Evolutionary conservation across 176 grass and related monocot species (phyloP).

Genomic region (Triticum aestivum): DNA sequence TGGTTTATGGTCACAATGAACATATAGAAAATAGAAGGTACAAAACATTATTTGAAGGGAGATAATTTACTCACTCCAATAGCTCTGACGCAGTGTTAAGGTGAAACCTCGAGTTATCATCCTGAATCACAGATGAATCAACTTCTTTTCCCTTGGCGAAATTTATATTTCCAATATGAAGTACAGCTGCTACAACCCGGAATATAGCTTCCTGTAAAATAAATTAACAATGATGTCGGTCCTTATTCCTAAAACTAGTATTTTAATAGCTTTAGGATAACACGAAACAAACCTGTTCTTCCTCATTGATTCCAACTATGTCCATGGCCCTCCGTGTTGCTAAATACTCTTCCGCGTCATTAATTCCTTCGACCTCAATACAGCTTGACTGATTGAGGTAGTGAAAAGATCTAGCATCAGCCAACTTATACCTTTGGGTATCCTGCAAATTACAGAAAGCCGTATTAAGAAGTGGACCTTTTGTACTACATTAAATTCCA

Average conservation of each 20-base stretch:
- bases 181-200: conserved; percentile 91
- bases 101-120: conserved; percentile 93
- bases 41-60: conserved; percentile 3
- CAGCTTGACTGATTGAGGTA: conserved; percentile 97
- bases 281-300: conserved; percentile 69
- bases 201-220: conserved; percentile 92
- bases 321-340: conserved; percentile 99
- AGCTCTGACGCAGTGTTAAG: conserved; percentile 80
- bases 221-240: conserved; percentile 9
- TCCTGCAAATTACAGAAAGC: conserved; percentile 55
- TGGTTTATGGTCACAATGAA: conserved; percentile 17
- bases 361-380: conserved; percentile 89
- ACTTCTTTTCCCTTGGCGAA: conserved; percentile 92
- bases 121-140: conserved; percentile 95
- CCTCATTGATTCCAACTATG: conserved; percentile 95
- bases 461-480: neutral
- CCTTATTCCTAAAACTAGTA: conserved; percentile 25
- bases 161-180: conserved; percentile 98
- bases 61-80: conserved; percentile 65
- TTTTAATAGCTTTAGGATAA: conserved; percentile 28
- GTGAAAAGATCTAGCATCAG: conserved; percentile 72
- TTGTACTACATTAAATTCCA: conserved; percentile 17
- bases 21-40: conserved; percentile 17
- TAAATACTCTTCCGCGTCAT: conserved; percentile 97
- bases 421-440: conserved; percentile 72